Base-by-base conservation (phyloP, 176 grass and related monocot species). In the Melocanna baccifera region DNA sequence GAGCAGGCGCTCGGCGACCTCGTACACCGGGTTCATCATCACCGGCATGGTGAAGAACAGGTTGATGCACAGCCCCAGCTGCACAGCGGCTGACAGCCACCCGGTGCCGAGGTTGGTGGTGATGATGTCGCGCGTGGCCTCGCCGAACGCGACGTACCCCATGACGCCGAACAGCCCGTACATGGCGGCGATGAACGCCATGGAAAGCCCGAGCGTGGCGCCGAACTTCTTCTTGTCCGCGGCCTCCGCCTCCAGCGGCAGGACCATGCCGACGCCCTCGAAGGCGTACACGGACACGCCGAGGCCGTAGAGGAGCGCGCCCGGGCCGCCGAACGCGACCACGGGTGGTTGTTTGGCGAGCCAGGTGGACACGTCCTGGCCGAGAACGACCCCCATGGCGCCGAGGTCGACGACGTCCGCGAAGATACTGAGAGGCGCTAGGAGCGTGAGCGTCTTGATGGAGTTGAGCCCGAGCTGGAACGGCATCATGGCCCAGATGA, bases 1-100 rank as follows among this genome's bases (percentile, higher is more conserved):
- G 81, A 92, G 67, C 86, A 92, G 89, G 64, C 96, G 90, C 84
- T 99, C 96, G 34, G 86, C 88, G n/a, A 99, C 93, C 88, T 99
- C 96, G 87, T 86, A 99, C 34, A 99, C 96, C 0, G 96, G 96
- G 57, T 99, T 88, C 96, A 99, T 99, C 96, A 99, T 99, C 87
- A 99, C 91, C 2, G 96, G 96, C 87, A 99, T 94, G 36, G 93
- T 96, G 91, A 99, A 99, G 86, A 94, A 99, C 7, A 99, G 87
- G 88, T 99, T 99, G 76, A 94, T 74, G 93, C 96, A 99, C 53
- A 99, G 91, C 30, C 96, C 96, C 14, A 99, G 70, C 89, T 96
- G 96, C 86, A 96, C 90, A 43, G 89, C 61, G 45, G 89, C 81
- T 58, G 96, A 96, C 67, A 96, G 89, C 83, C 87, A 86, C 13